Conservation (phyloP, 768 basidiomycete species). For the Lactarius pseudohatsudake region DNA sequence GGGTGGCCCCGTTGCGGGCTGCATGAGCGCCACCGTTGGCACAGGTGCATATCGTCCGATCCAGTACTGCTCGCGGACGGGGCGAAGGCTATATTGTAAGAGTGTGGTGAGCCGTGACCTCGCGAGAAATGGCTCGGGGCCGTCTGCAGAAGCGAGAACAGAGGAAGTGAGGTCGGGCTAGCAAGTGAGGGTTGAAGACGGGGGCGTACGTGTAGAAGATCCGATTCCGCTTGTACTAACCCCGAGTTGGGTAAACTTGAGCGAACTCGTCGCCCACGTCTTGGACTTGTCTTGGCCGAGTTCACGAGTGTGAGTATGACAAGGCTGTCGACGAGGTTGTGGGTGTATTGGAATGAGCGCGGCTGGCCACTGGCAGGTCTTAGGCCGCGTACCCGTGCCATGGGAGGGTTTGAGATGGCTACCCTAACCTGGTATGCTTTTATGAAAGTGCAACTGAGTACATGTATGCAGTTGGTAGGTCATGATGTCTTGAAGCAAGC, state of each 20-base stretch:
- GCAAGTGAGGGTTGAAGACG: slow-evolving; percentile 8
- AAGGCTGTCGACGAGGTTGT: no score
- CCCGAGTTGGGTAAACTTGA: slow-evolving; percentile 18
- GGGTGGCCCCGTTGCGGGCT: slow-evolving; percentile 66
- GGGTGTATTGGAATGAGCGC: no score
- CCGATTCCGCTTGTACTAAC: slow-evolving; percentile 39
- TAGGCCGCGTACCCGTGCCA: no score
- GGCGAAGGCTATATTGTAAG: slow-evolving; percentile 55
- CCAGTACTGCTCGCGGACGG: slow-evolving; percentile 61
- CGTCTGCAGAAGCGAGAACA: slow-evolving; percentile 4
- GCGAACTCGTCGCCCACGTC: no score
- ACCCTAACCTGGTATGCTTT: no score
- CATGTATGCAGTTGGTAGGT: no score
- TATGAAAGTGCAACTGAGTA: no score
- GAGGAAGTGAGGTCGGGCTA: neutral
- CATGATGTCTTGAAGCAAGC: no score
- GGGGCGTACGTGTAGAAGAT: slow-evolving; percentile 44
- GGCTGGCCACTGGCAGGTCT: no score
- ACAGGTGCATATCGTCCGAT: slow-evolving; percentile 55
- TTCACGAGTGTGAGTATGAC: no score
- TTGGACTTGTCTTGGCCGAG: no score
- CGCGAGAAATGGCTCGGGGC: slow-evolving; percentile 25
- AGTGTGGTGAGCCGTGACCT: slow-evolving; percentile 46
- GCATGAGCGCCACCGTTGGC: slow-evolving; percentile 53
- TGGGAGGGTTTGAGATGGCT: no score